Evolutionary conservation across 2,329 filamentous ascomycete genomes (phyloP).

Genomic region (Cladophialophora bantiana): DNA sequence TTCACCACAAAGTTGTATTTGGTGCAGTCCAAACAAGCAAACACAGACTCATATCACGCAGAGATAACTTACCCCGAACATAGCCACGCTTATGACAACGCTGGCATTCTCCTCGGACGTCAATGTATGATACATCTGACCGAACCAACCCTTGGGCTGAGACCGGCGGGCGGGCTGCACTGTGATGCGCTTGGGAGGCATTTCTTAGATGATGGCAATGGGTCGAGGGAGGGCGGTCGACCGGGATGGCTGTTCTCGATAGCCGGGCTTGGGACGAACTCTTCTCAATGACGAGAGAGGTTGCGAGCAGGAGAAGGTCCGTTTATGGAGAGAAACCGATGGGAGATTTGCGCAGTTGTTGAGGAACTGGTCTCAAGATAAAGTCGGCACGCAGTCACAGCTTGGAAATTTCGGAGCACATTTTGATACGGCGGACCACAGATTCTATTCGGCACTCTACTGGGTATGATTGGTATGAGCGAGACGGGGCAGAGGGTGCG

Average conservation of each 20-base stretch:
- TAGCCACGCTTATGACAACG: constrained; percentile 70
- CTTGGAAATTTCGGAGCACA: neutral
- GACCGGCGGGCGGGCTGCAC: constrained; percentile 56
- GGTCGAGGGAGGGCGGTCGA: neutral
- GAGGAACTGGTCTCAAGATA: neutral
- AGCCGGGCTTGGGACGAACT: neutral
- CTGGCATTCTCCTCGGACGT: constrained; percentile 73
- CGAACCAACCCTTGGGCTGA: constrained; percentile 61
- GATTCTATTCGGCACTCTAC: neutral
- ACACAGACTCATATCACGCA: neutral
- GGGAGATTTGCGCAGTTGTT: neutral
- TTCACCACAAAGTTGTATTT: neutral
- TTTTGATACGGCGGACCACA: neutral
- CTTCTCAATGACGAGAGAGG: neutral
- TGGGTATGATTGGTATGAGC: no score
- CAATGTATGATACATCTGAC: constrained; percentile 66
- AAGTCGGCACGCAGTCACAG: neutral
- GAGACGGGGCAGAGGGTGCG: no score
- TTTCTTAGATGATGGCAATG: constrained; percentile 47
- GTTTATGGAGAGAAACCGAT: neutral
- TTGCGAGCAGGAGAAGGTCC: neutral
- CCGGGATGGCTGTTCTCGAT: neutral
- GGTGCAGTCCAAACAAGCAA: neutral
- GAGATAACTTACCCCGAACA: constrained; percentile 68
- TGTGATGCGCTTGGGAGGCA: constrained; percentile 68